Percentiles rank a stretch among this genome's conserved stretches.
These are phyloP conservation scores for Metarhizium rileyi DNA, from an alignment of 2,329 filamentous ascomycete species.

Conservation along the genomic window DNA sequence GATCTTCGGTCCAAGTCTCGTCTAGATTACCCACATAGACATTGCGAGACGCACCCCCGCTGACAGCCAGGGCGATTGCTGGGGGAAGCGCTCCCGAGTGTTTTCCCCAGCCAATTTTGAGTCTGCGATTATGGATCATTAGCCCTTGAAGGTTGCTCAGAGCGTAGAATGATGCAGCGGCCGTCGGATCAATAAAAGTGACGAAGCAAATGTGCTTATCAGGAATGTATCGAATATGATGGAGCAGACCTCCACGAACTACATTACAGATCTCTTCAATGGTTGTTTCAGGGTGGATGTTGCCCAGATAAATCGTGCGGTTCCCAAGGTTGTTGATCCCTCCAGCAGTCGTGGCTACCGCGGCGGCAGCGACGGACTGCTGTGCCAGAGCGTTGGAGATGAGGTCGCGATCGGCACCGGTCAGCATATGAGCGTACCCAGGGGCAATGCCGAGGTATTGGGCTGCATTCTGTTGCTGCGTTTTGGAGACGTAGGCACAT, in stretches of 20 bases:
- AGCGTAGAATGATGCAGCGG: slow-evolving; percentile 94
- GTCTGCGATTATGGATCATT: slow-evolving; percentile 96
- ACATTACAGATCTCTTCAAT: slow-evolving; percentile 99
- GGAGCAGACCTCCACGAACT: slow-evolving; percentile 85
- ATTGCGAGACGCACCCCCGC: slow-evolving; percentile 93
- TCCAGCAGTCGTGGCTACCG: slow-evolving; percentile 90
- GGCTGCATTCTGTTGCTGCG: slow-evolving; percentile 96
- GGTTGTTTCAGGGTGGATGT: slow-evolving; percentile 97
- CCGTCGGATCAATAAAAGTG: slow-evolving; percentile 97
- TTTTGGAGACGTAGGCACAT: slow-evolving; percentile 98
- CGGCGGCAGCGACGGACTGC: slow-evolving; percentile 92
- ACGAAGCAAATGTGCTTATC: slow-evolving; percentile 99
- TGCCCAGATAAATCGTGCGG: slow-evolving; percentile 93
- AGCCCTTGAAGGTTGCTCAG: slow-evolving; percentile 93
- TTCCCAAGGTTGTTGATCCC: slow-evolving; percentile 97
- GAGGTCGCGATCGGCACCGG: slow-evolving; percentile 88
- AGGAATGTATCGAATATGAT: slow-evolving; percentile 97
- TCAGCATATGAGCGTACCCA: slow-evolving; percentile 91
- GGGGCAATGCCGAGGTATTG: slow-evolving; percentile 97
- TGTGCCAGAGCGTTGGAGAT: slow-evolving; percentile 95
- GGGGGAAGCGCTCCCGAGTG: slow-evolving; percentile 94
- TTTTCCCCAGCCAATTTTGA: slow-evolving; percentile 99
- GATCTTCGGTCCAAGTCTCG: slow-evolving; percentile 94
- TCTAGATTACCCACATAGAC: slow-evolving; percentile 98
- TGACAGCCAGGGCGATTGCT: slow-evolving; percentile 91